Evolutionary conservation across 1,139 yeast genomes (phyloP), one percentile per base, ranked within the genome.

Genomic region (Magnusiomyces fungicola): DNA sequence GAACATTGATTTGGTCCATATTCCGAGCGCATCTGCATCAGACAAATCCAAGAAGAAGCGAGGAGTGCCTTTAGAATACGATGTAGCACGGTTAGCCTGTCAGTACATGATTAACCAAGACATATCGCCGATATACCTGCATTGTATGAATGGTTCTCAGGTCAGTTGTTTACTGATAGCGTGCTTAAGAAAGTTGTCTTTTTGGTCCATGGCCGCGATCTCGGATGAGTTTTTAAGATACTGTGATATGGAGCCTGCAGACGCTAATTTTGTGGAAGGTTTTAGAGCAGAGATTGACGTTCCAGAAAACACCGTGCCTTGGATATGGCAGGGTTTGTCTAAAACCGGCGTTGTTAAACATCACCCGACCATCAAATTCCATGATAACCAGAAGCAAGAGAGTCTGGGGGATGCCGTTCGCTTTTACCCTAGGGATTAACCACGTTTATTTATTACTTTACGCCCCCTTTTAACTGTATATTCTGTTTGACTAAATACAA

Each of bases 131-230:
- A 71, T 85, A 9, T 90, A 85, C 62, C 66, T 92, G 3, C 96
- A 90, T 64, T 90, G 97, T 65, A 69, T 83, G 25, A 90, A 87
- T 62, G 97, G 97, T 0, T 89, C 95, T 6, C 92, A 88, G 57
- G 85, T 87, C 1, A 85, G 95, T 0, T 80, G 94, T 32, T 71
- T 92, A 46, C 79, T 88, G 2, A 76, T 90, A 34, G 97, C 97
- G 6, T 88, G 97, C 63, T 70, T 89, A 41, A 70, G 98, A 30
- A 86, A 86, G 60, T 69, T 86, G 33, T 86, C 88, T 39, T 81
- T 84, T 59, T 92, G 98, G 98, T 83, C 95, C 9, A 78, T 87
- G 18, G 88, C 89, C 6, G 82, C 96, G 0, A 88, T 92, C 16
- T 80, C 85, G 58, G 88, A 83, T 56, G 98, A 92, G 65, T 90